Evolutionary conservation across 306 rosid species (phyloP), one percentile per base, ranked within the genome.

Genomic region (Ormosia semicastrata): DNA sequence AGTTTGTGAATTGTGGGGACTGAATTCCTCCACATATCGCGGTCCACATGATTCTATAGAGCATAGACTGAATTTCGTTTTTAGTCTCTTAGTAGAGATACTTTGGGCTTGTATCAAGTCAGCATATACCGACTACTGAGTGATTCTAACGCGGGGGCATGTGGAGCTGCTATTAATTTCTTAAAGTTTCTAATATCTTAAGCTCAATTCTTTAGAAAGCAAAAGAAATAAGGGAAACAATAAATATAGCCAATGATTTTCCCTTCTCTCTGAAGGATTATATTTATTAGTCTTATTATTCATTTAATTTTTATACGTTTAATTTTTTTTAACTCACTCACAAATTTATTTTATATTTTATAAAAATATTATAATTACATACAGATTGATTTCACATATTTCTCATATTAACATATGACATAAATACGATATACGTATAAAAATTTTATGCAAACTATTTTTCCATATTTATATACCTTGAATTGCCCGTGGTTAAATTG

Each of bases 151-250:
- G 64, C 49, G 10, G 60, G 59, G 32, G 12, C 33, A 50, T 15
- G 81, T 76, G 81, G 64, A 64, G 73, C 36, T 36, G 34, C 36
- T 50, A 49, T 64, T 40, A 32, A 60, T 60, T 44, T n/a, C 32
- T 56, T 4, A 29, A 8, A 41, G 70, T 12, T 24, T 24, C 24
- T 24, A 24, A 24, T 24, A 24, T 24, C 24, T 24, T 24, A 24
- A 24, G 24, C 24, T 13, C 11, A 15, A 15, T 56, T 15, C 32
- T 15, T 5, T 63, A 36, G 40, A n/a, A 44, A 18, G 62, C 30
- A 24, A 32, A 13, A 10, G 32, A 41, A 17, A 10, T 0, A 8
- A 15, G 14, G 66, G 57, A 15, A 74, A 24, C 50, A 44, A 41
- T 44, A 40, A 1, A 29, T 43, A 17, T 17, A 30, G 36, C 53